phyloP scores from a whole-genome alignment of 2,329 filamentous ascomycete species.

The Cordyceps cateniannulata region DNA sequence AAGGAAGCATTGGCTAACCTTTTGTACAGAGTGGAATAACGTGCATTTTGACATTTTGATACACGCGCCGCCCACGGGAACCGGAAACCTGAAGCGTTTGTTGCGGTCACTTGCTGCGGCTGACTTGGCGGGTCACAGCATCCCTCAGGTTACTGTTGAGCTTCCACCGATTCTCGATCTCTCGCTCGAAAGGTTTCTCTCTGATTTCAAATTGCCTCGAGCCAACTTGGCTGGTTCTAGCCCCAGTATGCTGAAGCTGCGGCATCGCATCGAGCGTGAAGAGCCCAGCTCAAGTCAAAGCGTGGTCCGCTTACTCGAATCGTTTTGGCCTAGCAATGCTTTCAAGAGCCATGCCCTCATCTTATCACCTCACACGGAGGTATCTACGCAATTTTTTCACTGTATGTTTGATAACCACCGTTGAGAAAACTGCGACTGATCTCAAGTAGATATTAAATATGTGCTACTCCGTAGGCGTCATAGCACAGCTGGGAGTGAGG shows the following conservation, averaged over 20 bases:
- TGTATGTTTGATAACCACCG: constrained; percentile 38
- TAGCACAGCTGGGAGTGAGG: constrained; percentile 42
- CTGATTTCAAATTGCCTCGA: constrained; percentile 63
- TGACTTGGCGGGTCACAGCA: constrained; percentile 64
- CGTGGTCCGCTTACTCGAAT: constrained; percentile 71
- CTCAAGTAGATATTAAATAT: constrained; percentile 61
- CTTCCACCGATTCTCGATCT: constrained; percentile 65
- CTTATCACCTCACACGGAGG: constrained; percentile 72
- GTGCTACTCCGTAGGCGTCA: constrained; percentile 70
- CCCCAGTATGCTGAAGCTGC: constrained; percentile 58
- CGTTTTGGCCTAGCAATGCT: constrained; percentile 71
- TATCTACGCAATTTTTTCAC: constrained; percentile 77
- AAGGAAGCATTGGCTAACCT: constrained; percentile 11
- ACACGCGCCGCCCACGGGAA: constrained; percentile 63
- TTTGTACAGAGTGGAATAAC: constrained; percentile 62
- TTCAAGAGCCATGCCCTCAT: constrained; percentile 70
- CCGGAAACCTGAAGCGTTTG: constrained; percentile 69
- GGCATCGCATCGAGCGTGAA: constrained; percentile 62
- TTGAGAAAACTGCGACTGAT: constrained; percentile 16
- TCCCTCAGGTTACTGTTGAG: constrained; percentile 77
- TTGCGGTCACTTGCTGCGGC: constrained; percentile 68
- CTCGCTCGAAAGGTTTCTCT: constrained; percentile 55
- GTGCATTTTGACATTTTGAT: constrained; percentile 77
- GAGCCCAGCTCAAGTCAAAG: constrained; percentile 61
- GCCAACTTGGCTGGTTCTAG: constrained; percentile 27